Percentiles rank a stretch among this genome's conserved stretches.
Evolutionary conservation across 495 filamentous ascomycete genomes (phyloP).

Genomic region (Achaetomiella virescens): DNA sequence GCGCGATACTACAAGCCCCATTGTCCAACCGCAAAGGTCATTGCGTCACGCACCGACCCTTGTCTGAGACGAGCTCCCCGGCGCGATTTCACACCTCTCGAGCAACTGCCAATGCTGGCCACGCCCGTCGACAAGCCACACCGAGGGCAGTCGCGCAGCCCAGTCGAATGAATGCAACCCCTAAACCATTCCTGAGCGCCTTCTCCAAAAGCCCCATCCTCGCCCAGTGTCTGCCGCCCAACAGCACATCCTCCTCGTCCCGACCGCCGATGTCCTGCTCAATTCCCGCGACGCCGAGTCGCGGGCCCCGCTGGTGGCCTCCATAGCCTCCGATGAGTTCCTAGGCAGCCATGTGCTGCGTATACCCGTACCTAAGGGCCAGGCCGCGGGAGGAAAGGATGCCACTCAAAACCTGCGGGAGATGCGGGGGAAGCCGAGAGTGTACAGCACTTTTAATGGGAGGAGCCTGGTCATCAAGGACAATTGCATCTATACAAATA

Average conservation of each 20-base stretch:
- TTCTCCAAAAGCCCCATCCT: conserved; percentile 96
- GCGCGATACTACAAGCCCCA: too few relatives aligned
- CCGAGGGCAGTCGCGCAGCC: conserved; percentile 19
- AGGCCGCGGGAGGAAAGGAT: conserved; percentile 58
- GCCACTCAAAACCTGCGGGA: conserved; percentile 69
- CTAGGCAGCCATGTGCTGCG: conserved; percentile 94
- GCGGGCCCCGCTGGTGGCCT: conserved; percentile 67
- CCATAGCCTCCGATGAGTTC: conserved; percentile 87
- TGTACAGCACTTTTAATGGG: conserved; percentile 87
- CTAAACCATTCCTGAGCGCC: conserved; percentile 95
- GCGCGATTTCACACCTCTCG: conserved; percentile 11
- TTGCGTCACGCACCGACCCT: too few relatives aligned
- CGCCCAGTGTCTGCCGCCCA: conserved; percentile 88
- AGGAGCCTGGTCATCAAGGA: conserved; percentile 94
- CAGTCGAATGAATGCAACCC: conserved; percentile 78
- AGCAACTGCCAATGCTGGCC: conserved; percentile 24
- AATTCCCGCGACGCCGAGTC: conserved; percentile 86
- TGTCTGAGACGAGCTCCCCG: not conserved
- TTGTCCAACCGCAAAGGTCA: too few relatives aligned
- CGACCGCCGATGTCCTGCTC: conserved; percentile 83
- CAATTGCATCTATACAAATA: conserved; percentile 87
- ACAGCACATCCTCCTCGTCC: conserved; percentile 91
- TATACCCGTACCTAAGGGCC: conserved; percentile 56
- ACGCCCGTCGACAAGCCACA: conserved; percentile 8
- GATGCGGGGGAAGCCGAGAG: conserved; percentile 84